Evolutionary conservation across 768 basidiomycete genomes (phyloP), one percentile per base, ranked within the genome.

Genomic region (Pleurotus tuoliensis): DNA sequence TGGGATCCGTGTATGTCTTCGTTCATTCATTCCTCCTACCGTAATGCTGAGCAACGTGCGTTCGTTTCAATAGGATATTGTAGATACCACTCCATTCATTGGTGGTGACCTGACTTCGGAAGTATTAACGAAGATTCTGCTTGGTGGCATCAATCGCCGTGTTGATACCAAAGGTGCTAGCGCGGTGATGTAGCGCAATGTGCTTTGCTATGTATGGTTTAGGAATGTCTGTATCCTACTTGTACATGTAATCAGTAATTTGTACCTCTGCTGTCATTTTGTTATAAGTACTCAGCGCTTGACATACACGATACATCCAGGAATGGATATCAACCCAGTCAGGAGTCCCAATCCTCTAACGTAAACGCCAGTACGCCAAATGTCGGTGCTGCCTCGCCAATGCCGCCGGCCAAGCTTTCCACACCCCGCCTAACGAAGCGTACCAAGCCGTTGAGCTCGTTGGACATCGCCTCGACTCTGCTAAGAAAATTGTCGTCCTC

Each of bases 311-410:
- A 27, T 47, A 37, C 8, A 16, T 44, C 38, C 43, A 51, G 22
- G 43, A 47, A 43, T 12, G 44, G 30, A 22, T 41, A 22, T 55
- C 20, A 24, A n/a, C 11, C 18, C 13, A n/a, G 56, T 76, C 63
- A 80, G 15, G 72, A 64, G 68, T 90, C 88, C 89, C 90, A 92
- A 65, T 90, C 90, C 53, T 92, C 87, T 57, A 93, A 71, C 41
- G 81, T 75, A 67, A 93, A 92, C 8, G 88, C 87, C 50, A 92
- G 72, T 30, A 89, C 77, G 1, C 82, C 86, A 65, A 90, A 92
- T 1, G 84, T 74, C 25, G 83, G 67, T 11, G 85, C 82, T 24
- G 77, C 81, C 51, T 85, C 84, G 15, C 77, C 76, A n/a, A 73
- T 67, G 0, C 86, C 83, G 40, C 80, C 80, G 11, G 86, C 86